phyloP scores from a whole-genome alignment of 139 green algal genomes.

The Chlorella sp. region DNA sequence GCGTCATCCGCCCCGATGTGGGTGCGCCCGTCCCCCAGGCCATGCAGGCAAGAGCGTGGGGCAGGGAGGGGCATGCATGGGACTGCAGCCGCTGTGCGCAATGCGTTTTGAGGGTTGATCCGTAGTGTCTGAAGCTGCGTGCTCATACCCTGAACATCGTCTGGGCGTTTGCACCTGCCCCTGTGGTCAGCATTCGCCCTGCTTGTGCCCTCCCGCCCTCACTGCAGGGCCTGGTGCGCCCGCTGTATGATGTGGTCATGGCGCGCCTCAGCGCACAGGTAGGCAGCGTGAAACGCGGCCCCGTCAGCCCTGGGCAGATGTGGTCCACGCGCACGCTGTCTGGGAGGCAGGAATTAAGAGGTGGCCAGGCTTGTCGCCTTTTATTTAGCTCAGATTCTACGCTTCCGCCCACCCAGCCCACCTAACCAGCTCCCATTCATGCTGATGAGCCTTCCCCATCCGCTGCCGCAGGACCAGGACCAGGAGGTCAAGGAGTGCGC shows the following conservation, averaged over 20 bases:
- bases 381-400: no score
- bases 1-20: slow-evolving; percentile 65
- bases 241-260: slow-evolving; percentile 57
- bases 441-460: background rate
- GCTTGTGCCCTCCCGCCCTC: no score
- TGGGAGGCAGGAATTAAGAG: no score
- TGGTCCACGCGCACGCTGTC: no score
- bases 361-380: no score
- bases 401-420: no score
- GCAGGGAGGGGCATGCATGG: background rate
- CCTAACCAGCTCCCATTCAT: no score
- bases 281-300: no score
- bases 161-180: background rate
- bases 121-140: no score
- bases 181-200: background rate
- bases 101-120: no score
- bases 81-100: background rate
- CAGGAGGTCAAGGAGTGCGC: slow-evolving; percentile 94
- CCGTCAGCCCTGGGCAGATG: no score
- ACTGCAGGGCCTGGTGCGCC: slow-evolving; percentile 50
- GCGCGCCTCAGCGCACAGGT: slow-evolving; percentile 47
- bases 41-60: background rate
- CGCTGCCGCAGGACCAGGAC: slow-evolving; percentile 80
- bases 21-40: background rate
- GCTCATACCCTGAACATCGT: background rate